These are phyloP conservation scores for Saururus chinensis DNA, from an alignment of 164 flowering plant species.

Conservation along the genomic window DNA sequence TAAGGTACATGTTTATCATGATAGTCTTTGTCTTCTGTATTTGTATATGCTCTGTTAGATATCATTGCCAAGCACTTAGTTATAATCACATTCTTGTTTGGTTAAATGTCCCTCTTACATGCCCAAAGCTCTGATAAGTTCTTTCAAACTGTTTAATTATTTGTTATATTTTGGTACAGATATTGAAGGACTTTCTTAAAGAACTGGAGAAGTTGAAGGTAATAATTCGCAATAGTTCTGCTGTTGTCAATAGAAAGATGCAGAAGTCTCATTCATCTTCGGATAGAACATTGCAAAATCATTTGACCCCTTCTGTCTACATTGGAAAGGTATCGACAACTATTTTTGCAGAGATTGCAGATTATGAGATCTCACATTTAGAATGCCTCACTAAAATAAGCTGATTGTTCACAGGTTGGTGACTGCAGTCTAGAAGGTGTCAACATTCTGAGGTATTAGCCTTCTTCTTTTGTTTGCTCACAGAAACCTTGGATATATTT, in stretches of 20 bases:
- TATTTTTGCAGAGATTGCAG: background rate
- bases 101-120: background rate
- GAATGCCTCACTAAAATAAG: background rate
- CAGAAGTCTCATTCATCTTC: background rate
- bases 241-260: background rate
- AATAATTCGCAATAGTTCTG: background rate
- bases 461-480: background rate
- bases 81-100: background rate
- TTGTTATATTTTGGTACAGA: conserved; percentile 9
- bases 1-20: conserved; percentile 12
- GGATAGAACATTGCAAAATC: background rate
- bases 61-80: background rate
- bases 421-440: background rate
- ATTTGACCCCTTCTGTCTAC: background rate
- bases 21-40: background rate
- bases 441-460: background rate
- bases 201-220: conserved; percentile 20
- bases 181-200: conserved; percentile 15
- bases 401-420: background rate
- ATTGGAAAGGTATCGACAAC: background rate
- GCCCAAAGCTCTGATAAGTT: background rate
- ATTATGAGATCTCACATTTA: background rate
- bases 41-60: background rate
- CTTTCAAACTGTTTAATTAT: background rate
- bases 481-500: background rate